Percentiles rank a stretch among this genome's conserved stretches.
These are phyloP conservation scores for Miamiensis avidus DNA, from an alignment of 169 alveolate species.

Conservation along the genomic window DNA sequence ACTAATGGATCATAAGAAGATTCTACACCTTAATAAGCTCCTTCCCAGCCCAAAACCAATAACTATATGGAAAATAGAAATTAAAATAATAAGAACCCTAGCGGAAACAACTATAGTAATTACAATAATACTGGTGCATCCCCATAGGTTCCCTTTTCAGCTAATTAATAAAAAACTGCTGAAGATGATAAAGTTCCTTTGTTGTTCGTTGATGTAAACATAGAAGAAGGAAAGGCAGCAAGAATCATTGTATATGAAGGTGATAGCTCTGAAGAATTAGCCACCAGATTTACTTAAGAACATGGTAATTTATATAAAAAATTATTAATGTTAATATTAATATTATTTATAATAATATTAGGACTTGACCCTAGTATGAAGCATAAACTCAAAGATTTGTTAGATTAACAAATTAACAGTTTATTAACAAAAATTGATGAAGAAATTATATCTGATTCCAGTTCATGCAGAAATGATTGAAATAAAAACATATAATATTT, in stretches of 20 bases:
- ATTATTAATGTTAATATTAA: not conserved
- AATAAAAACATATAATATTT: too few relatives aligned
- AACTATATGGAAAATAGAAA: not conserved
- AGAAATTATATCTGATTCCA: slow-evolving; percentile 26
- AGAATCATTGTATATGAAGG: slow-evolving; percentile 81
- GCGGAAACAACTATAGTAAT: not conserved
- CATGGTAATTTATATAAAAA: slow-evolving; percentile 45
- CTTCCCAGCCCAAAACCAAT: too few relatives aligned
- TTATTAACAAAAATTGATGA: slow-evolving; percentile 73
- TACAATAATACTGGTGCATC: too few relatives aligned
- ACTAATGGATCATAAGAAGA: too few relatives aligned
- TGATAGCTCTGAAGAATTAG: slow-evolving; percentile 74
- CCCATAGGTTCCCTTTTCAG: not conserved
- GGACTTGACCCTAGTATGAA: slow-evolving; percentile 66
- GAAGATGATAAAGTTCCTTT: slow-evolving; percentile 56
- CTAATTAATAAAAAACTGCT: not conserved
- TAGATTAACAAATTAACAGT: slow-evolving; percentile 63
- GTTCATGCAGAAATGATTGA: not conserved
- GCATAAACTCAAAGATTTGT: slow-evolving; percentile 62
- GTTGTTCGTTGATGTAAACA: slow-evolving; percentile 76
- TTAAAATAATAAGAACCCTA: too few relatives aligned
- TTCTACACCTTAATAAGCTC: too few relatives aligned
- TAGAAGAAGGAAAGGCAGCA: slow-evolving; percentile 72
- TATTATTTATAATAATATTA: not conserved
- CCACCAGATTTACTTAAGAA: slow-evolving; percentile 69